These are phyloP conservation scores for Brassica juncea DNA, from an alignment of 345 rosid genomes.

Conservation along the genomic window DNA sequence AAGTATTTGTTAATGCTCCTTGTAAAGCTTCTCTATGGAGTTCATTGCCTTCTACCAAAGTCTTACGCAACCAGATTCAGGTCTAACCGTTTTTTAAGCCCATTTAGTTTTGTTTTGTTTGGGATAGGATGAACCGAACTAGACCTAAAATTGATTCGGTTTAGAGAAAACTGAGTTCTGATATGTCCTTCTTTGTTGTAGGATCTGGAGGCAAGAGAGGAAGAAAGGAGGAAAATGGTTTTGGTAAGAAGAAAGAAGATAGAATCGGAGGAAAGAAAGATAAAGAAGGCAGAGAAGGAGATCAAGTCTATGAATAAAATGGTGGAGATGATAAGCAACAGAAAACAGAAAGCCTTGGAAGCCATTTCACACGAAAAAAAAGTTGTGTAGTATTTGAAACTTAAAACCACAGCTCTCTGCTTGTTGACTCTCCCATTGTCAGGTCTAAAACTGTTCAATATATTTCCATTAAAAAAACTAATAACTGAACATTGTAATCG, in stretches of 20 bases:
- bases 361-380: not conserved
- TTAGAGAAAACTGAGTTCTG: not conserved
- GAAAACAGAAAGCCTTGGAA: not conserved
- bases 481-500: not conserved
- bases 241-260: constrained; percentile 9
- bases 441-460: not conserved
- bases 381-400: not conserved
- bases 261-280: constrained; percentile 14
- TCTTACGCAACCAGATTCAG: constrained; percentile 17
- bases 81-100: not conserved
- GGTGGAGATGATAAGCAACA: not conserved
- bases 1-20: constrained; percentile 31
- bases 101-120: not conserved
- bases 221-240: constrained; percentile 7
- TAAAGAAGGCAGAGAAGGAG: constrained; percentile 23
- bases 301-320: constrained; percentile 13
- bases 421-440: not conserved
- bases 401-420: not conserved
- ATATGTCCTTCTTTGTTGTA: not conserved
- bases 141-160: not conserved
- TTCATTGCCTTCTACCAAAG: constrained; percentile 23
- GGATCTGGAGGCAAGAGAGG: constrained; percentile 6
- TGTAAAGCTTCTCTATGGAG: constrained; percentile 28
- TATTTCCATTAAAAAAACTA: not conserved
- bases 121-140: not conserved